phyloP scores from a whole-genome alignment of 1,139 yeast genomes.

The Lodderomyces oxycetoniae region DNA sequence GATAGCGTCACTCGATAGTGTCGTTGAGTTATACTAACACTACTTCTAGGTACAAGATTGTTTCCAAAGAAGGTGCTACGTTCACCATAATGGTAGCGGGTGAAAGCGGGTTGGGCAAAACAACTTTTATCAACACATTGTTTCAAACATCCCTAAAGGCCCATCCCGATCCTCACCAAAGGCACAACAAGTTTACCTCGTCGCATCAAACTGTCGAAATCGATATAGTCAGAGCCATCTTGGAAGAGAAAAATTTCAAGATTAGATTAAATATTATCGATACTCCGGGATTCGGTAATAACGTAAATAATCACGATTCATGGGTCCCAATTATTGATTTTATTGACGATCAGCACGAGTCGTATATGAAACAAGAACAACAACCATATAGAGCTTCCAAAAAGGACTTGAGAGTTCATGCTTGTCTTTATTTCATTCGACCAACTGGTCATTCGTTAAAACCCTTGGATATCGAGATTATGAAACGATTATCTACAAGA shows the following conservation, averaged over 20 bases:
- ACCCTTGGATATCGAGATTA: constrained; percentile 90
- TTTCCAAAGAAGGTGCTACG: constrained; percentile 82
- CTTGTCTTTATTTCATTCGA: constrained; percentile 88
- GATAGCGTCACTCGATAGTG: not conserved
- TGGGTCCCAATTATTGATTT: constrained; percentile 95
- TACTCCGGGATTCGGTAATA: constrained; percentile 98
- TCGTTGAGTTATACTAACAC: constrained; percentile 8
- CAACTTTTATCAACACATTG: constrained; percentile 89
- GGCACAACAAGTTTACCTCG: constrained; percentile 61
- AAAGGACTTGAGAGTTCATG: constrained; percentile 90
- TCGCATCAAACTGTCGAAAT: constrained; percentile 87
- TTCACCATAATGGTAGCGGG: constrained; percentile 96
- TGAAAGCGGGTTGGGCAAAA: constrained; percentile 90
- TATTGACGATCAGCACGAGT: constrained; percentile 94
- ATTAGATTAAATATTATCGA: constrained; percentile 85
- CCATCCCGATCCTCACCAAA: constrained; percentile 57
- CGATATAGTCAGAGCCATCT: constrained; percentile 81
- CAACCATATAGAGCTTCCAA: constrained; percentile 73
- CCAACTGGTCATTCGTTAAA: constrained; percentile 95
- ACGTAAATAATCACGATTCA: constrained; percentile 85
- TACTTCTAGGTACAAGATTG: constrained; percentile 64
- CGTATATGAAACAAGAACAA: constrained; percentile 92
- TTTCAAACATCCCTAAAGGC: constrained; percentile 70
- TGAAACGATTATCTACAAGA: constrained; percentile 81
- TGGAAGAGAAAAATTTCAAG: constrained; percentile 88